These are phyloP conservation scores for Ambrosia artemisiifolia DNA, from an alignment of 129 eudicot genomes.

Conservation along the genomic window DNA sequence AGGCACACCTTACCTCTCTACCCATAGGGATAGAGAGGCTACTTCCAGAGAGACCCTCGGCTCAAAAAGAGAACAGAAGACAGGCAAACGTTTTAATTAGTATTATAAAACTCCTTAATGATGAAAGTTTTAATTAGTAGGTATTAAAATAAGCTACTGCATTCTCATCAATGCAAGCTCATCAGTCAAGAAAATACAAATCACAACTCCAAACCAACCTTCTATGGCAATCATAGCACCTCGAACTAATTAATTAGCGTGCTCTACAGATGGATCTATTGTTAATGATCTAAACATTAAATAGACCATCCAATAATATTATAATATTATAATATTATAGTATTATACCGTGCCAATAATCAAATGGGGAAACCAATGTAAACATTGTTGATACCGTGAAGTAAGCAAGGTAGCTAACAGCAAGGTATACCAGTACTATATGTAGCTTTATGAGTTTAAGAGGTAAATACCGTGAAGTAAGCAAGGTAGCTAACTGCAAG, in stretches of 20 bases:
- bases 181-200: neutral
- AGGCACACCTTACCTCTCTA: no score
- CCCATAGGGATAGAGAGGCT: no score
- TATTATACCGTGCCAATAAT: no score
- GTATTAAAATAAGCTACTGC: no score
- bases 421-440: constrained; percentile 2
- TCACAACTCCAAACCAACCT: neutral
- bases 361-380: neutral
- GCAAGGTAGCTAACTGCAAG: constrained; percentile 96
- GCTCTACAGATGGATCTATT: neutral
- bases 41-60: no score
- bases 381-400: neutral
- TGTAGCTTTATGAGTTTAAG: constrained; percentile 15
- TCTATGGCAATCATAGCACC: neutral
- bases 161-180: neutral
- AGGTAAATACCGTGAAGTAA: constrained; percentile 61
- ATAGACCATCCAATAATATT: neutral
- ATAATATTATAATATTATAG: no score
- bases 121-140: neutral
- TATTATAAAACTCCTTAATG: neutral
- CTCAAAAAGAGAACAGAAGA: no score
- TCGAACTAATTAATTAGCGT: neutral
- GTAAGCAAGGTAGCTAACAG: no score
- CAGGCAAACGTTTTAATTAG: no score
- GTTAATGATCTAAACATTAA: neutral